phyloP scores from a whole-genome alignment of 2,329 filamentous ascomycete species.

The Cercospora zeina region DNA sequence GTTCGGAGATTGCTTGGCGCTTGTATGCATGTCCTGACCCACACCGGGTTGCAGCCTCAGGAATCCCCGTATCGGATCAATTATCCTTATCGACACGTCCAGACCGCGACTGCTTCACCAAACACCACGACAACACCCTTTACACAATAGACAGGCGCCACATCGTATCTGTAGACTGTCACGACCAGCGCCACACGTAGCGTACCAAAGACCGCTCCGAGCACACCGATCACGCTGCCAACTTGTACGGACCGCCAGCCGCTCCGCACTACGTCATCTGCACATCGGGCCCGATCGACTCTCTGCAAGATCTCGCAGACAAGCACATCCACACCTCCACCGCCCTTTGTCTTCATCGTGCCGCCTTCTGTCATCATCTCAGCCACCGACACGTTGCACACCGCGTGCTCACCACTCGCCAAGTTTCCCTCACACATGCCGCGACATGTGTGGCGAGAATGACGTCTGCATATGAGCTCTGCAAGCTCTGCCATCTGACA shows the following conservation, averaged over 20 bases:
- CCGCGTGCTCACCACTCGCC: slow-evolving; percentile 9
- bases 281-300: neutral
- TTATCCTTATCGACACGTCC: too few relatives aligned
- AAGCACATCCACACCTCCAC: neutral
- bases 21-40: too few relatives aligned
- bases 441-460: neutral
- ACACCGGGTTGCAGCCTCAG: too few relatives aligned
- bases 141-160: too few relatives aligned
- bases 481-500: neutral
- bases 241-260: neutral
- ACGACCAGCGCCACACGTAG: neutral
- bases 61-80: too few relatives aligned
- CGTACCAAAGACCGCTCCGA: neutral
- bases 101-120: too few relatives aligned
- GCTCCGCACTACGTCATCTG: neutral
- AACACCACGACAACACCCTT: too few relatives aligned
- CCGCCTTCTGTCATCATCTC: slow-evolving; percentile 13
- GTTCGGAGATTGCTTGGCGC: too few relatives aligned
- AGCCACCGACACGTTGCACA: slow-evolving; percentile 19
- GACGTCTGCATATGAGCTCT: slow-evolving; percentile 16
- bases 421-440: neutral
- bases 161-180: neutral
- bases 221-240: neutral
- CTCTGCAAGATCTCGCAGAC: neutral
- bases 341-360: slow-evolving; percentile 6